Base-by-base conservation (phyloP, 768 basidiomycete species). In the Rhodocollybia butyracea region DNA sequence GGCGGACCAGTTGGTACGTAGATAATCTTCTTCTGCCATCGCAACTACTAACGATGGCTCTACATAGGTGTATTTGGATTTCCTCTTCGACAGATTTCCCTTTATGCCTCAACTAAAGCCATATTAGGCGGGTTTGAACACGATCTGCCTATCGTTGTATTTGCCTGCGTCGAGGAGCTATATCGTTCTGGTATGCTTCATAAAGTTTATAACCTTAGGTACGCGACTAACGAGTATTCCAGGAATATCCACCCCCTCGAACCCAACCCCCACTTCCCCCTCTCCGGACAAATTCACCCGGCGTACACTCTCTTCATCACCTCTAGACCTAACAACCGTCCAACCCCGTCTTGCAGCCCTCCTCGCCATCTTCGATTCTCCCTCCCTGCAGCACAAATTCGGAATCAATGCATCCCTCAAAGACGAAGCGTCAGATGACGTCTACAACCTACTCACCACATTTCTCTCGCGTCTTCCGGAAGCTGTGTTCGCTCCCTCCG, bases 391-490 rank as follows among this genome's bases (percentile, higher is more conserved):
- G 40, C 54, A 17, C 27, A 51, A 30, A 5, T 45, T 74, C 67
- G 63, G 61, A 24, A 64, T 67, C 1, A 59, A 65, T 12, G 63
- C 64, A n/a, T 64, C 65, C 1, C 66, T 76, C 21, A 63, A 69
- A 42, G 64, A 70, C 19, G 70, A 74, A 55, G 69, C 75, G 1
- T 72, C 70, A 3, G 60, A 68, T 30, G 73, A 78, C 57, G 65
- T 78, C 21, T 78, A 74, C 46, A 72, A 71, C 8, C 66, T 78
- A 12, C 63, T 79, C 1, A 65, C 68, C 3, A 73, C 73, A 4
- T 79, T 73, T 56, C 58, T 77, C 27, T 71, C 71, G 10, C 67
- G 70, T 2, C 65, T 79, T 6, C 74, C 76, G 0, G 75, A 76
- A 43, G 71, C 76, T 1, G 58, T 76, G 24, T 55, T 78, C 15